Percentiles rank a stretch among this genome's conserved stretches.
Conservation (phyloP, 305 asterid genomes). For the Fraxinus dipetala region DNA sequence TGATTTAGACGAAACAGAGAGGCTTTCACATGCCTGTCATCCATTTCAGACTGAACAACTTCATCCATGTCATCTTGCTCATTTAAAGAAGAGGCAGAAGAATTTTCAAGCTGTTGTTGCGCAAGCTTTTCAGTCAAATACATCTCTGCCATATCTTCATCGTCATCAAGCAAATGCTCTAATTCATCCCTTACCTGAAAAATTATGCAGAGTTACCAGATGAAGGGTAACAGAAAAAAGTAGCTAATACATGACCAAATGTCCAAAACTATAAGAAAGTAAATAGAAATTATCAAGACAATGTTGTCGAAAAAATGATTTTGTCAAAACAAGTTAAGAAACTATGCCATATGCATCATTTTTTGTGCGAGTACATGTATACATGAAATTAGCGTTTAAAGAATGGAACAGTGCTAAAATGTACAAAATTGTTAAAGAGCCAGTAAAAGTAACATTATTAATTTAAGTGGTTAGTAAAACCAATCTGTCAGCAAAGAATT, state of each 20-base stretch:
- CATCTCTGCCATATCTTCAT: slow-evolving; percentile 99
- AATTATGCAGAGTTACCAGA: slow-evolving; percentile 19
- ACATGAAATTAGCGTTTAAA: background rate
- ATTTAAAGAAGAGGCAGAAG: slow-evolving; percentile 51
- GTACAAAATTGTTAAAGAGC: background rate
- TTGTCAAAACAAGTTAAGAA: background rate
- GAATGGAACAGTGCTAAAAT: background rate
- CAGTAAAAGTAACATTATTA: background rate
- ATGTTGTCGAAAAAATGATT: background rate
- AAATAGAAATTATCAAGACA: background rate
- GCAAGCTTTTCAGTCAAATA: slow-evolving; percentile 79
- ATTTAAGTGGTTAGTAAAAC: background rate
- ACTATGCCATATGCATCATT: background rate
- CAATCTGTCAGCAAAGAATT: background rate
- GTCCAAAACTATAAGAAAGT: background rate
- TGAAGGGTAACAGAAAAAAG: slow-evolving; percentile 5
- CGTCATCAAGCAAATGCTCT: slow-evolving; percentile 93
- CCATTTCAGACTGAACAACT: slow-evolving; percentile 42
- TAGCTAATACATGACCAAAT: background rate
- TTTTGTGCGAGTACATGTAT: background rate
- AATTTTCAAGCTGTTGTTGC: slow-evolving; percentile 57
- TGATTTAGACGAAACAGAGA: background rate
- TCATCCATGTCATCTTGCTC: slow-evolving; percentile 59
- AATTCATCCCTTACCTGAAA: slow-evolving; percentile 88
- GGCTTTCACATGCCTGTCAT: slow-evolving; percentile 49